phyloP scores from a whole-genome alignment of 2,329 filamentous ascomycete species.

The Rhynchosporium graminicola region DNA sequence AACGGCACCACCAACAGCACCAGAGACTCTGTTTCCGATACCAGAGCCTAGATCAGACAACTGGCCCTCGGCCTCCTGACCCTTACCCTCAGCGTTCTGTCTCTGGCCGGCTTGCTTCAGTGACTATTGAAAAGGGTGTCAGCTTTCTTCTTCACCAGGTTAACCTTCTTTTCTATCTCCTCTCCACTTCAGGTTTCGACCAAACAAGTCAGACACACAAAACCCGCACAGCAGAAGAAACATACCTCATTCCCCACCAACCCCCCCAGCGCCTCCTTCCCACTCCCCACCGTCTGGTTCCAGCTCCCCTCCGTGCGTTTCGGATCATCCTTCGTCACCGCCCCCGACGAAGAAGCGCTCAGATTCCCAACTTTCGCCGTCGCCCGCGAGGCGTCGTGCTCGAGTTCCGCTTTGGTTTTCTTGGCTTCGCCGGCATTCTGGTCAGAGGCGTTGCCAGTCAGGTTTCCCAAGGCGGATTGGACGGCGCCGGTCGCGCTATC shows the following conservation, averaged over 20 bases:
- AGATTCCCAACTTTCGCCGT: conserved; percentile 73
- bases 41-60: conserved; percentile 72
- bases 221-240: conserved; percentile 5
- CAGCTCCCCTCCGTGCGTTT: conserved; percentile 72
- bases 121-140: conserved; percentile 43
- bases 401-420: conserved; percentile 65
- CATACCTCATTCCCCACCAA: conserved; percentile 70
- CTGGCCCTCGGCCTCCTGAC: conserved; percentile 81
- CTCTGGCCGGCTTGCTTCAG: conserved; percentile 73
- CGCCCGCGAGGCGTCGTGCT: conserved; percentile 75
- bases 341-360: conserved; percentile 68
- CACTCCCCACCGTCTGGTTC: conserved; percentile 87
- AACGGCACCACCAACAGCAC: conserved; percentile 69
- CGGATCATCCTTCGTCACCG: conserved; percentile 69
- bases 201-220: too few relatives aligned
- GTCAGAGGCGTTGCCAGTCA: conserved; percentile 73
- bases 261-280: conserved; percentile 79
- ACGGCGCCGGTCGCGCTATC: conserved; percentile 72
- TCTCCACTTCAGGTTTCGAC: not conserved
- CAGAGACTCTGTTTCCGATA: conserved; percentile 64
- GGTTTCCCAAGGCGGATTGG: conserved; percentile 68
- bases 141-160: not conserved
- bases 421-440: conserved; percentile 44
- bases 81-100: conserved; percentile 80
- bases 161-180: not conserved